Conservation (phyloP, 805 yeast species). For the Sungouiella thailandica region DNA sequence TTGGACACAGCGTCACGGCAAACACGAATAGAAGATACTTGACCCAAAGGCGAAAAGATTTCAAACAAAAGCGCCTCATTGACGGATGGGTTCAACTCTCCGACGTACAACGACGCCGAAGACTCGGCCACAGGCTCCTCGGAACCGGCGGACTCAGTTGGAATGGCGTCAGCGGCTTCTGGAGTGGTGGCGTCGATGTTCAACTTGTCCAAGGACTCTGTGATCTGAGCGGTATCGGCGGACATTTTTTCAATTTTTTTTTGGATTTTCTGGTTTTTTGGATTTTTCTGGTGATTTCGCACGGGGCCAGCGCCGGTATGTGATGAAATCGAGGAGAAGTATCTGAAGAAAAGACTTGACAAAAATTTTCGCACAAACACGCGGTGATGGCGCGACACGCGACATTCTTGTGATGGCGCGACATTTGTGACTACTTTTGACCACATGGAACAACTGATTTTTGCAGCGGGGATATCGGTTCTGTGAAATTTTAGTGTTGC, state of each 20-base stretch:
- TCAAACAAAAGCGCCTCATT: slow-evolving; percentile 94
- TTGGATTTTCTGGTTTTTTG: slow-evolving; percentile 5
- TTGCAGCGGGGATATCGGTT: too few relatives aligned
- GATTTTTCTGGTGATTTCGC: slow-evolving; percentile 7
- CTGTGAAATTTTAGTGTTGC: too few relatives aligned
- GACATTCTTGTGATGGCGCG: neutral
- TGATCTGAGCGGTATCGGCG: slow-evolving; percentile 41
- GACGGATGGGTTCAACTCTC: slow-evolving; percentile 90
- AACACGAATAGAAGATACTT: slow-evolving; percentile 94
- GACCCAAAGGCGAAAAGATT: slow-evolving; percentile 90
- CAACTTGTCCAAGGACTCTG: slow-evolving; percentile 46
- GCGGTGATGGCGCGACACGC: slow-evolving; percentile 1
- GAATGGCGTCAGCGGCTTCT: slow-evolving; percentile 21
- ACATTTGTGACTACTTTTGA: neutral
- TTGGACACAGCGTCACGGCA: slow-evolving; percentile 98
- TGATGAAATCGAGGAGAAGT: slow-evolving; percentile 12
- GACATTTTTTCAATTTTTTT: slow-evolving; percentile 21
- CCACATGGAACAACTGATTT: too few relatives aligned
- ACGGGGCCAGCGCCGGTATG: slow-evolving; percentile 3
- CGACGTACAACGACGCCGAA: slow-evolving; percentile 90
- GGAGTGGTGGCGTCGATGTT: slow-evolving; percentile 33
- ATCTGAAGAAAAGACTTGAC: slow-evolving; percentile 11
- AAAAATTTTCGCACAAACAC: slow-evolving; percentile 8
- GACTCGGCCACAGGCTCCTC: slow-evolving; percentile 43
- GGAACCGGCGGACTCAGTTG: slow-evolving; percentile 23